phyloP scores from a whole-genome alignment of 2,329 filamentous ascomycete species.

The Pseudogymnoascus sp. region DNA sequence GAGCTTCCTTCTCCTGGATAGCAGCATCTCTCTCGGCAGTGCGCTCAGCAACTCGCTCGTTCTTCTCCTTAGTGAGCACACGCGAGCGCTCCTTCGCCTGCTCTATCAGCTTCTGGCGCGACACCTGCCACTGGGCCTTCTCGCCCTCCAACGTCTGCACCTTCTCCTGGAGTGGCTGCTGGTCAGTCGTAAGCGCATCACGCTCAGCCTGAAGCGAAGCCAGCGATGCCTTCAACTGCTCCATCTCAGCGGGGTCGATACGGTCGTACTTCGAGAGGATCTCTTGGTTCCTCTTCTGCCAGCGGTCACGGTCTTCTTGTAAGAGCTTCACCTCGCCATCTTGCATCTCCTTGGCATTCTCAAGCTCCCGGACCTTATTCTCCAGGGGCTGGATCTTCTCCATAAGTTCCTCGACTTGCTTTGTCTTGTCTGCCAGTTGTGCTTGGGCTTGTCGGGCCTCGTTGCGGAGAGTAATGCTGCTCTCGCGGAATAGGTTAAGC shows the following conservation, averaged over 20 bases:
- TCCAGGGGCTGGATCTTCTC: slow-evolving; percentile 74
- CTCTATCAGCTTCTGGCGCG: slow-evolving; percentile 46
- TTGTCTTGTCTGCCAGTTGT: slow-evolving; percentile 64
- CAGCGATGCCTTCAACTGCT: slow-evolving; percentile 75
- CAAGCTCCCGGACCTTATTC: slow-evolving; percentile 68
- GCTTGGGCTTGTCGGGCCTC: slow-evolving; percentile 73
- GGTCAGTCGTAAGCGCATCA: slow-evolving; percentile 34
- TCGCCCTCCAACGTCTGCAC: slow-evolving; percentile 47
- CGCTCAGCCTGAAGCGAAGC: slow-evolving; percentile 56
- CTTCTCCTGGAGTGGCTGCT: slow-evolving; percentile 42
- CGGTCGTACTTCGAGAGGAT: slow-evolving; percentile 95
- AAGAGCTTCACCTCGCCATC: slow-evolving; percentile 75
- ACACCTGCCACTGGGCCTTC: slow-evolving; percentile 43
- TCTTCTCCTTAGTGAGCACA: slow-evolving; percentile 45
- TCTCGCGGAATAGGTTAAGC: slow-evolving; percentile 91
- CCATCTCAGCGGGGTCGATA: slow-evolving; percentile 86
- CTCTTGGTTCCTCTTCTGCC: slow-evolving; percentile 92
- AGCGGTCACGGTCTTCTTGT: slow-evolving; percentile 84
- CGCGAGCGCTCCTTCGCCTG: slow-evolving; percentile 54
- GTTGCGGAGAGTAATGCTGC: slow-evolving; percentile 80
- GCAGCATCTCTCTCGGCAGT: slow-evolving; percentile 26
- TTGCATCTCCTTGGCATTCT: slow-evolving; percentile 62
- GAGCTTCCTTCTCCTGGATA: slow-evolving; percentile 35
- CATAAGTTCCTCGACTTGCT: slow-evolving; percentile 65
- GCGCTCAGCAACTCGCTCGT: slow-evolving; percentile 40